These are phyloP conservation scores for Sonneratia caseolaris DNA, from an alignment of 345 rosid species.

Conservation along the genomic window DNA sequence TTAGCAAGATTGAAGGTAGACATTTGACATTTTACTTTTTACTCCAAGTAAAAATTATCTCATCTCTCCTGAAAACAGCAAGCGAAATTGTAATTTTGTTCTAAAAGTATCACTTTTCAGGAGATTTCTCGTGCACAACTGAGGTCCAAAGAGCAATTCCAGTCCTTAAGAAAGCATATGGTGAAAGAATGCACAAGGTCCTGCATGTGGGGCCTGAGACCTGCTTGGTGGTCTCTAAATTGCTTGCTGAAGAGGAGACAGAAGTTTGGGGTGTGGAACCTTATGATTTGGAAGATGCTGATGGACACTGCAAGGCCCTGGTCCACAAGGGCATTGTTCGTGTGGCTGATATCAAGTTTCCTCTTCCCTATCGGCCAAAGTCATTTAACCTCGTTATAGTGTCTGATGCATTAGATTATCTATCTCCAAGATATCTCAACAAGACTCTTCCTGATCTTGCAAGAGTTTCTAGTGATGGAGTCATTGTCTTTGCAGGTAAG, in stretches of 20 bases:
- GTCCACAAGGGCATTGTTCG: slow-evolving; percentile 87
- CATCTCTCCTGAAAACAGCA: neutral
- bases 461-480: slow-evolving; percentile 71
- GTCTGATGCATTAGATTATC: slow-evolving; percentile 89
- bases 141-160: slow-evolving; percentile 82
- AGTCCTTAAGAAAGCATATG: slow-evolving; percentile 69
- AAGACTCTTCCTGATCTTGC: slow-evolving; percentile 87
- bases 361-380: slow-evolving; percentile 78
- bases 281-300: slow-evolving; percentile 88
- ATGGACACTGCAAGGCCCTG: slow-evolving; percentile 63
- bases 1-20: slow-evolving; percentile 8
- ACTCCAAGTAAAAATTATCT: neutral
- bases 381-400: slow-evolving; percentile 84
- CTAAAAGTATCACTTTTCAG: slow-evolving; percentile 18
- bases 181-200: slow-evolving; percentile 85
- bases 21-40: neutral
- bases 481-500: slow-evolving; percentile 71
- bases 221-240: slow-evolving; percentile 71
- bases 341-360: slow-evolving; percentile 89
- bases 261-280: slow-evolving; percentile 99
- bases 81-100: neutral
- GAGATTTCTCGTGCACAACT: slow-evolving; percentile 64
- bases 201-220: slow-evolving; percentile 93
- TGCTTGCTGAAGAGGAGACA: slow-evolving; percentile 75
- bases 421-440: slow-evolving; percentile 88